Percentiles rank a stretch among this genome's conserved stretches.
These are phyloP conservation scores for Coemansia asiatica DNA, from an alignment of 192 early-diverging fungal genomes.

Conservation along the genomic window DNA sequence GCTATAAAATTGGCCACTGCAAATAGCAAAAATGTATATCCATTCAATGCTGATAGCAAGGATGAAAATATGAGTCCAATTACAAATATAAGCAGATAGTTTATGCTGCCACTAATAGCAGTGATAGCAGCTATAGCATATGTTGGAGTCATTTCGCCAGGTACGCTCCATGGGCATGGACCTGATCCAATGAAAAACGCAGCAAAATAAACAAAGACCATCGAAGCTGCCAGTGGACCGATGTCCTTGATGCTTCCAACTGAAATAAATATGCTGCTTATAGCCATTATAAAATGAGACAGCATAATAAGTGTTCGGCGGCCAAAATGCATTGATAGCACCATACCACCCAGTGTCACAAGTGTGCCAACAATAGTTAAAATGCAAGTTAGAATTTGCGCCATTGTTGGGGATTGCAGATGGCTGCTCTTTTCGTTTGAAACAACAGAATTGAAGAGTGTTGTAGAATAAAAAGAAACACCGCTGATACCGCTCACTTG, in stretches of 20 bases:
- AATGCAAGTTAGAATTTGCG: slow-evolving; percentile 36
- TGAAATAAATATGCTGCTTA: slow-evolving; percentile 60
- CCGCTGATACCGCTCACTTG: slow-evolving; percentile 81
- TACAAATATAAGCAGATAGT: slow-evolving; percentile 61
- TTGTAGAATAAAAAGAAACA: slow-evolving; percentile 76
- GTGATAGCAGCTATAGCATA: slow-evolving; percentile 67
- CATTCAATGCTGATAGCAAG: slow-evolving; percentile 35
- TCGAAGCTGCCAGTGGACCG: slow-evolving; percentile 56
- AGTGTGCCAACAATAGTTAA: slow-evolving; percentile 28
- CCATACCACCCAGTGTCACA: slow-evolving; percentile 28
- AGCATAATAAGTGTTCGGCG: slow-evolving; percentile 66
- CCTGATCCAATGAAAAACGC: slow-evolving; percentile 73
- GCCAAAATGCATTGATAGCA: slow-evolving; percentile 64
- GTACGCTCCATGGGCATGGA: slow-evolving; percentile 74
- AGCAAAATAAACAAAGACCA: slow-evolving; percentile 69
- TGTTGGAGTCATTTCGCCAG: slow-evolving; percentile 72
- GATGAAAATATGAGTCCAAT: slow-evolving; percentile 60
- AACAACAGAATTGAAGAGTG: slow-evolving; percentile 59
- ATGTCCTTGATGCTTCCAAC: slow-evolving; percentile 57
- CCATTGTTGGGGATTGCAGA: slow-evolving; percentile 21
- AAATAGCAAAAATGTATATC: slow-evolving; percentile 64
- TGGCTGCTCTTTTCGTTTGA: slow-evolving; percentile 8
- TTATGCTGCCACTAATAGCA: slow-evolving; percentile 64
- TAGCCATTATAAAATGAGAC: slow-evolving; percentile 59
- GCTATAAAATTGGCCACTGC: slow-evolving; percentile 59